Conservation (phyloP, 805 yeast genomes). For the Sugiyamaella floridensis region DNA sequence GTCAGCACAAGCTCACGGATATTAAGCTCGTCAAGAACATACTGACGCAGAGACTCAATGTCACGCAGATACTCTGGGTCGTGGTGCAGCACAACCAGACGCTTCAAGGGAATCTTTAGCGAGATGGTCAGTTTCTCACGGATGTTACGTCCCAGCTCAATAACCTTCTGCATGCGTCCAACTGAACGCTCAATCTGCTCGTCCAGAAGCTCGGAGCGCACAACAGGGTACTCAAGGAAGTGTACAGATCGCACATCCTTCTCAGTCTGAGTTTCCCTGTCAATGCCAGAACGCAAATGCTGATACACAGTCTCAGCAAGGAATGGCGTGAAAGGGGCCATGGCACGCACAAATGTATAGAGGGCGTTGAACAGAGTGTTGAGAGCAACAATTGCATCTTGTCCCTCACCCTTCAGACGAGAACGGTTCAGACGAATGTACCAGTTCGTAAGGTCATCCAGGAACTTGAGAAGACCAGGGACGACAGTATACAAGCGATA, state of each 20-base stretch:
- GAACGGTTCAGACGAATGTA: slow-evolving; percentile 96
- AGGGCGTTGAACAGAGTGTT: slow-evolving; percentile 88
- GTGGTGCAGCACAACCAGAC: slow-evolving; percentile 76
- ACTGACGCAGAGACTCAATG: slow-evolving; percentile 65
- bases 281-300: slow-evolving; percentile 49
- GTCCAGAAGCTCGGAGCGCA: slow-evolving; percentile 73
- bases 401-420: slow-evolving; percentile 91
- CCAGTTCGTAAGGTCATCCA: slow-evolving; percentile 97
- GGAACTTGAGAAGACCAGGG: slow-evolving; percentile 78
- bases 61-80: slow-evolving; percentile 70
- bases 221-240: slow-evolving; percentile 84
- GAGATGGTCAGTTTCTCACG: slow-evolving; percentile 95
- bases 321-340: slow-evolving; percentile 99
- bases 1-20: slow-evolving; percentile 84
- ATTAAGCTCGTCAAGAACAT: slow-evolving; percentile 86
- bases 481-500: slow-evolving; percentile 95
- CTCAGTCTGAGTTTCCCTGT: slow-evolving; percentile 38
- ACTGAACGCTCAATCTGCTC: slow-evolving; percentile 81
- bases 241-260: slow-evolving; percentile 80
- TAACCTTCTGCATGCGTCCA: slow-evolving; percentile 92
- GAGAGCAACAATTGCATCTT: slow-evolving; percentile 79
- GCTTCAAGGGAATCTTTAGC: slow-evolving; percentile 88
- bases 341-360: slow-evolving; percentile 81
- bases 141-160: slow-evolving; percentile 91
- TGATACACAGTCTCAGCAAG: slow-evolving; percentile 85